Conservation (phyloP, 768 basidiomycete genomes). For the Leccinum rimulosum region DNA sequence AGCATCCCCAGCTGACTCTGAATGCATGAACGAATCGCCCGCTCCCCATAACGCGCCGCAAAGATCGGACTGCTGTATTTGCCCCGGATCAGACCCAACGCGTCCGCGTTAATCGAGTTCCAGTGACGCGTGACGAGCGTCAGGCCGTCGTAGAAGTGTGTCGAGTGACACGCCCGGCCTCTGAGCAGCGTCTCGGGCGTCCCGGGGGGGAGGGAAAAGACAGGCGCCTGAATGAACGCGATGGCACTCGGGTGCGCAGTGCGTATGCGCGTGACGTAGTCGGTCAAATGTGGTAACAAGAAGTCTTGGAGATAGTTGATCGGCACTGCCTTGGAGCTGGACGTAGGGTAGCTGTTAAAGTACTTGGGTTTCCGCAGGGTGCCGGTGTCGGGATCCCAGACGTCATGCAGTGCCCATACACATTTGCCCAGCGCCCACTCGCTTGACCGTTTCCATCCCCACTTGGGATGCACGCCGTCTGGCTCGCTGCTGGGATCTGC, state of each 20-base stretch:
- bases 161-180: conserved; percentile 69
- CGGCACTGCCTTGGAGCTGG: conserved; percentile 24
- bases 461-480: conserved; percentile 59
- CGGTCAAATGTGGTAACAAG: conserved; percentile 70
- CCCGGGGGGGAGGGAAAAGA: conserved; percentile 77
- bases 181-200: conserved; percentile 54
- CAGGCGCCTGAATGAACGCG: conserved; percentile 88
- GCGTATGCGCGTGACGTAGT: conserved; percentile 58
- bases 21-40: conserved; percentile 75
- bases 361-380: conserved; percentile 70
- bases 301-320: conserved; percentile 76
- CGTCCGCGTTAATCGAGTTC: conserved; percentile 96
- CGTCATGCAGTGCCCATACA: conserved; percentile 85
- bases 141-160: conserved; percentile 94
- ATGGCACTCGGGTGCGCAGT: conserved; percentile 76
- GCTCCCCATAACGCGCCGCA: conserved; percentile 80
- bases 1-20: conserved; percentile 81
- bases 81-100: conserved; percentile 85
- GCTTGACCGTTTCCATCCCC: conserved; percentile 80
- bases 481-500: conserved; percentile 50
- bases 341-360: conserved; percentile 52
- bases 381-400: conserved; percentile 80
- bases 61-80: conserved; percentile 67
- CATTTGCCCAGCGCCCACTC: conserved; percentile 78
- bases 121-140: conserved; percentile 91